Base-by-base conservation (phyloP, 352 stramenopile genomes). In the Phytophthora fragariaefolia region DNA sequence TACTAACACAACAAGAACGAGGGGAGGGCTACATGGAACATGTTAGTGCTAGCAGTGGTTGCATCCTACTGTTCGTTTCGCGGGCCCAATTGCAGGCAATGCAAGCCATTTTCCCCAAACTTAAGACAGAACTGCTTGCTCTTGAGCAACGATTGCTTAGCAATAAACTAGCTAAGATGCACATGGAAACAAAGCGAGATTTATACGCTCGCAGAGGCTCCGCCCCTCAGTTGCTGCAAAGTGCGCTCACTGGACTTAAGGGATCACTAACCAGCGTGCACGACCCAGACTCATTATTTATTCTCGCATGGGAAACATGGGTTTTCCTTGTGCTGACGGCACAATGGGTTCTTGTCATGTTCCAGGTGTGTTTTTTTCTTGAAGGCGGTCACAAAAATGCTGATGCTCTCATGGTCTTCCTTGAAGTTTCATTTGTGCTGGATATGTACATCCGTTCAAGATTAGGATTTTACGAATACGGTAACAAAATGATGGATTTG, bases 391-490 rank as follows among this genome's bases (percentile, higher is more conserved):
- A 63, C n/a, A 30, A 32, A 1, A 43, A 9, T 4, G 65, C 54
- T 0, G 79, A 85, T 22, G 40, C 26, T 0, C 23, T 84, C 0
- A 58, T 77, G 13, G 50, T 71, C 1, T 20, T 85, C 7, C 40
- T 88, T 15, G 81, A 90, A 54, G 1, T 69, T 0, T 51, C 42
- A 2, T 92, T 90, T 43, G 40, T 82, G 2, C 8, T 84, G 6
- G 81, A 89, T 40, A 79, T 92, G 1, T 85, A 74, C 30, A 47
- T 91, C 7, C 76, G 81, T 0, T 83, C 64, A 0, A 74, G 69
- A n/a, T 61, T 88, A 4, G 81, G 80, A 2, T 90, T 80, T 49
- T 86, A 82, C 52, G 72, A 85, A 45, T 89, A 85, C 47, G 80
- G 83, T 12, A 89, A 89, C 69, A 90, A 90, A 57, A 72, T 91